Base-by-base conservation (phyloP, 345 rosid genomes). In the Excoecaria agallocha region DNA sequence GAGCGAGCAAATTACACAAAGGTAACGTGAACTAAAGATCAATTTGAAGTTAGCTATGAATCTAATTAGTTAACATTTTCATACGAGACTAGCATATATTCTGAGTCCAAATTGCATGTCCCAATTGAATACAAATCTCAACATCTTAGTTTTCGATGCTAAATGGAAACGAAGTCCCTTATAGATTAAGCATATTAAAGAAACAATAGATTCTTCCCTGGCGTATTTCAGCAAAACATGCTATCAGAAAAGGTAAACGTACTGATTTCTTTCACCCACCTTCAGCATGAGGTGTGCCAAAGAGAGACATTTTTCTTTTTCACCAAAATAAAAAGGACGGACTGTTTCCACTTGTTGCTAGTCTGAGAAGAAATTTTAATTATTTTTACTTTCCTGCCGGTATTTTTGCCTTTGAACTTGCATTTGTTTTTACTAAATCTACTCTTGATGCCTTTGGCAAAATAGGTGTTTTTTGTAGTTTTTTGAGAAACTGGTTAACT, bases 1-100 rank as follows among this genome's bases (percentile, higher is more conserved):
- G 95, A 94, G 83, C 87, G 75, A 74, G 92, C 89, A 70, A 92
- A 88, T 78, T 90, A 89, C 84, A 86, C 91, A 22, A 87, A 90
- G 97, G 97, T 92, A 88, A 85, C 70, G 24, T 78, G 59, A 24
- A 37, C 59, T 72, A 8, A 19, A 55, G 22, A 55, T 55, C 59
- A 55, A 19, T n/a, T 8, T 8, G 59, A 55, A 19, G 59, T 8
- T 51, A 51, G 56, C 11, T 12, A 51, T 51, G 56, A 19, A 15
- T 51, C 56, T 51, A 13, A 15, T 51, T 55, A 55, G n/a, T 55
- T 20, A 41, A 41, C 45, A 41, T 41, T 4, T 41, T 41, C 45
- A 41, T 41, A 41, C 8, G 45, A 8, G 45, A 3, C 9, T 12
- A 65, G 6, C 30, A 22, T 16, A 12, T 22, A 8, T 48, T 61